Conservation (phyloP, 352 stramenopile genomes). For the Phytophthora macrochlamydospora region DNA sequence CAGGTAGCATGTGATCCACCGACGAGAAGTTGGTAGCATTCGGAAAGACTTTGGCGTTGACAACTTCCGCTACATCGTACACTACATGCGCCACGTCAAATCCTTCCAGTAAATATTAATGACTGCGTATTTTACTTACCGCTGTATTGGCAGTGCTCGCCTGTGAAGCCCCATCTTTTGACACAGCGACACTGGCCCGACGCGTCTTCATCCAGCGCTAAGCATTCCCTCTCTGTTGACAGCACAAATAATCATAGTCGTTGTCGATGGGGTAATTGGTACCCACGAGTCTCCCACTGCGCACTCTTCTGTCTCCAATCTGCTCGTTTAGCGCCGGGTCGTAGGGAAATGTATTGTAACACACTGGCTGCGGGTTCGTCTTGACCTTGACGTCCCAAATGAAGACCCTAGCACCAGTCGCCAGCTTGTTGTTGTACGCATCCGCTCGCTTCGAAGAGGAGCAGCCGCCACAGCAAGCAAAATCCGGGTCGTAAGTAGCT, state of each 20-base stretch:
- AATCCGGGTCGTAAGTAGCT: constrained; percentile 48
- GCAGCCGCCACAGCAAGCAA: constrained; percentile 74
- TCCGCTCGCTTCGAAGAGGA: constrained; percentile 62
- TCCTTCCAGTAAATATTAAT: not conserved
- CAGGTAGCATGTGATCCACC: constrained; percentile 43
- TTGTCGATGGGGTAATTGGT: constrained; percentile 77
- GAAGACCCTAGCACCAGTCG: constrained; percentile 56
- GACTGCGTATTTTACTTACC: constrained; percentile 30
- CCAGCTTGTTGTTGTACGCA: constrained; percentile 52
- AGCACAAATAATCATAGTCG: constrained; percentile 71
- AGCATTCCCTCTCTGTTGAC: constrained; percentile 65
- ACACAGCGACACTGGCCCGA: constrained; percentile 69
- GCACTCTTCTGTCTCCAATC: constrained; percentile 56
- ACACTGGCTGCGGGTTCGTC: constrained; percentile 47
- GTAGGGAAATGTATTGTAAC: constrained; percentile 63
- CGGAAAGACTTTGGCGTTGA: constrained; percentile 54
- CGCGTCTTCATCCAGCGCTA: constrained; percentile 56
- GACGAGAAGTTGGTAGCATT: constrained; percentile 36
- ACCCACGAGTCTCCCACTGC: constrained; percentile 62
- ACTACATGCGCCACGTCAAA: constrained; percentile 32
- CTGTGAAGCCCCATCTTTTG: constrained; percentile 66
- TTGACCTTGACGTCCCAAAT: constrained; percentile 77
- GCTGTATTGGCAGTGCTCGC: constrained; percentile 68
- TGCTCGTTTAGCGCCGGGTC: constrained; percentile 64
- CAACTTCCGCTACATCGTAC: constrained; percentile 56